These are phyloP conservation scores for Candida quercuum DNA, from an alignment of 805 yeast species.

Conservation along the genomic window DNA sequence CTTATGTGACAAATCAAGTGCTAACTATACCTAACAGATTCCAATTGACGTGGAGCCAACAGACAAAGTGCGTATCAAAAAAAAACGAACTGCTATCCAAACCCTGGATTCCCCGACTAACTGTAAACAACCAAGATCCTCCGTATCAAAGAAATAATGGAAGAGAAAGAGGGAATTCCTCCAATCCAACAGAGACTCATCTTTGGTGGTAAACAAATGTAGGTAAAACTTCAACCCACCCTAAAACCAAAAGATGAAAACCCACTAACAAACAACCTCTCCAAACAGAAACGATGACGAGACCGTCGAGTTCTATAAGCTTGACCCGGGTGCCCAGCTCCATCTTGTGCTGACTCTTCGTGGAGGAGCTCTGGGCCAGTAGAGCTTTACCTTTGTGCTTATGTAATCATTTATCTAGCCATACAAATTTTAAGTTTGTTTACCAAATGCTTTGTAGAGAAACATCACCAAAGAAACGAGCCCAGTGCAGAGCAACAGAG, in stretches of 20 bases:
- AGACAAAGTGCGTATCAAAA: slow-evolving; percentile 45
- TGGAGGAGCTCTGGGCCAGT: slow-evolving; percentile 82
- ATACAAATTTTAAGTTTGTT: too few species aligned
- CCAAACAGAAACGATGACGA: slow-evolving; percentile 64
- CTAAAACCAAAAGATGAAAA: background rate
- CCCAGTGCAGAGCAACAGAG: background rate
- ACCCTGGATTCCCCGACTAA: slow-evolving; percentile 25
- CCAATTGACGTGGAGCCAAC: slow-evolving; percentile 67
- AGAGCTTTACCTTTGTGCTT: too few species aligned
- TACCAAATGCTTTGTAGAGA: too few species aligned
- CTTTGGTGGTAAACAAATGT: slow-evolving; percentile 86
- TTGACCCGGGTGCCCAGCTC: slow-evolving; percentile 79
- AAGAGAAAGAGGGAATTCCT: slow-evolving; percentile 95
- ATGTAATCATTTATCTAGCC: background rate
- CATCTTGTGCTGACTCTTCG: slow-evolving; percentile 90
- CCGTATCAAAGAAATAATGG: slow-evolving; percentile 84
- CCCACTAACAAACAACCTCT: slow-evolving; percentile 7
- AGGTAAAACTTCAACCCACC: slow-evolving; percentile 26
- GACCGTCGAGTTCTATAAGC: slow-evolving; percentile 66
- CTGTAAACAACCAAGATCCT: slow-evolving; percentile 39
- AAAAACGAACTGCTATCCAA: too few species aligned
- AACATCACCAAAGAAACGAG: too few species aligned
- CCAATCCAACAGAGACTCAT: slow-evolving; percentile 93
- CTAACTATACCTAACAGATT: slow-evolving; percentile 33
- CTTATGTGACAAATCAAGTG: background rate